These are phyloP conservation scores for Aspergillus affinis DNA, from an alignment of 495 filamentous ascomycete species.

Conservation along the genomic window DNA sequence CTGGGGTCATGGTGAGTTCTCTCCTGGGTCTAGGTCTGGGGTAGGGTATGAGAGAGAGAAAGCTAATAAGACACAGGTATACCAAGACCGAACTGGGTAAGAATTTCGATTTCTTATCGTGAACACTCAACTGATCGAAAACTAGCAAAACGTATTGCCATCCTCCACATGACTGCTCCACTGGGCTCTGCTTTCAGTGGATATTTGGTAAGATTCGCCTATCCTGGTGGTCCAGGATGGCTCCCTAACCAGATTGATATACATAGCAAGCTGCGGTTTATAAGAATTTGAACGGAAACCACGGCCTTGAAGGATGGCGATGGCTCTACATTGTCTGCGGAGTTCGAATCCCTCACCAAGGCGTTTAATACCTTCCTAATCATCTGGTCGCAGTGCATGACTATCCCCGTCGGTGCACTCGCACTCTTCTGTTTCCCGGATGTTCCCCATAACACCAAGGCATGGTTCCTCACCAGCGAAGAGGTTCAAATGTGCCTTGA, in stretches of 20 bases:
- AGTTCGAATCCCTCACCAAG: constrained; percentile 9
- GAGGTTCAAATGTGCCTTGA: constrained; percentile 24
- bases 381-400: constrained; percentile 13
- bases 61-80: constrained; percentile 16
- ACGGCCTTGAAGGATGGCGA: constrained; percentile 23
- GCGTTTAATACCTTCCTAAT: not conserved
- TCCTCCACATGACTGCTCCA: constrained; percentile 21
- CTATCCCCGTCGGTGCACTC: constrained; percentile 19
- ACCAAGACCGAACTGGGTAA: constrained; percentile 16
- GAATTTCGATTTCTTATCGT: not conserved
- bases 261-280: constrained; percentile 19
- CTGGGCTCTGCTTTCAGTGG: constrained; percentile 21
- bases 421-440: constrained; percentile 20
- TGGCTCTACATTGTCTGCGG: constrained; percentile 26
- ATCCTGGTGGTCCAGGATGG: not conserved
- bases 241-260: not conserved
- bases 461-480: constrained; percentile 22
- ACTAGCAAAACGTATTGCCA: constrained; percentile 20
- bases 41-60: not conserved
- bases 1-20: constrained; percentile 8
- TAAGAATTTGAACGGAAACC: constrained; percentile 19
- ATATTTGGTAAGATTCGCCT: constrained; percentile 10
- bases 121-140: too few species aligned
- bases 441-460: constrained; percentile 18
- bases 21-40: too few species aligned